A percentile compares a stretch with the other conserved stretches of the same genome.
Evolutionary conservation across 352 stramenopile genomes (phyloP).

Genomic region (Aphanomyces stellatus): DNA sequence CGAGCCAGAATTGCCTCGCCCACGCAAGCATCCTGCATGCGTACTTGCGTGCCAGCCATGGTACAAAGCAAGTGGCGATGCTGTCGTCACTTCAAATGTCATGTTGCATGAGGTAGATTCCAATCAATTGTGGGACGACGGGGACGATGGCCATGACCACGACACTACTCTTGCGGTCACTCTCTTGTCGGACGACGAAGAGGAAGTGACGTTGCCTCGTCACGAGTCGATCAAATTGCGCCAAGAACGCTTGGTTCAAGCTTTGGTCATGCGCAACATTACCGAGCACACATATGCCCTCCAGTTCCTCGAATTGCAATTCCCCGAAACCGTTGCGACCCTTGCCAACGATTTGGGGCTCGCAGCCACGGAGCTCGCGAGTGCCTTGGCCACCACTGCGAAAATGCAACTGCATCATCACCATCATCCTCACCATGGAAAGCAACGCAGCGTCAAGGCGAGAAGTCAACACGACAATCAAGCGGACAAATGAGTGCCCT

Average conservation of each 20-base stretch:
- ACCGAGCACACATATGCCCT: neutral
- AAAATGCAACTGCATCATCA: too few species aligned
- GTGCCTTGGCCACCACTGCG: neutral
- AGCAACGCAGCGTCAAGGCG: too few species aligned
- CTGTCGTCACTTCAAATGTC: neutral
- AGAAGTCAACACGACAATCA: too few species aligned
- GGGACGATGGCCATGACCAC: neutral
- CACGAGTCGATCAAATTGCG: neutral
- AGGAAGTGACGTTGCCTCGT: neutral
- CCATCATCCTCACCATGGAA: too few species aligned
- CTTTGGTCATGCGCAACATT: neutral
- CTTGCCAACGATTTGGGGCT: neutral
- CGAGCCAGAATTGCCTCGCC: neutral
- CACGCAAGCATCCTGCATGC: neutral
- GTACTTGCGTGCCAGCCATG: neutral
- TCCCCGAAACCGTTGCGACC: neutral
- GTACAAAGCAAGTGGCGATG: neutral
- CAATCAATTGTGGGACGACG: slow-evolving; percentile 3
- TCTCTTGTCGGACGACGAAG: too few species aligned
- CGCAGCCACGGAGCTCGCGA: neutral
- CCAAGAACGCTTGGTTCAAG: neutral
- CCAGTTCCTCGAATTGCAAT: neutral
- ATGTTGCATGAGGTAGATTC: neutral
- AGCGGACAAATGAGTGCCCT: too few species aligned
- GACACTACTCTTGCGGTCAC: too few species aligned